Percentiles rank a stretch among this genome's conserved stretches.
These are phyloP conservation scores for Colletotrichum sp. DNA, from an alignment of 2,329 filamentous ascomycete species.

Conservation along the genomic window DNA sequence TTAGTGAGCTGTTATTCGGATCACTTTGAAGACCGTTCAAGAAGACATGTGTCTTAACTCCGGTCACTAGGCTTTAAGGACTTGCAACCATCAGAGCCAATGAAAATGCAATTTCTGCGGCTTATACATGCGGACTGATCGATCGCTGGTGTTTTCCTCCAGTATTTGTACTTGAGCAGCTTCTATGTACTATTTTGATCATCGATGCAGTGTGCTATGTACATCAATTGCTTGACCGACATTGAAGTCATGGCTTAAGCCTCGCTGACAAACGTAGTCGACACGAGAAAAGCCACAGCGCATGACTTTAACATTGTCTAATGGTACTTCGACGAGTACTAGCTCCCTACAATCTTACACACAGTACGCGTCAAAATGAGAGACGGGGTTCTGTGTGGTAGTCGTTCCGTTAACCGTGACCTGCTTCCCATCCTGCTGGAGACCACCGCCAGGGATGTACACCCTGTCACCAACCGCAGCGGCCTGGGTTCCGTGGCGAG, in stretches of 20 bases:
- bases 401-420: neutral
- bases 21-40: neutral
- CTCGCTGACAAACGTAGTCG: neutral
- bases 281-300: neutral
- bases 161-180: neutral
- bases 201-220: neutral
- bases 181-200: neutral
- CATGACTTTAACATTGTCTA: neutral
- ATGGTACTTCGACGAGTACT: neutral
- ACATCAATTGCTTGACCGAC: neutral
- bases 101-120: neutral
- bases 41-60: neutral
- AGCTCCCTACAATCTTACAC: neutral
- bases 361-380: neutral
- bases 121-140: neutral
- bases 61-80: neutral
- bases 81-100: neutral
- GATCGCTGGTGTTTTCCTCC: neutral
- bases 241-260: neutral
- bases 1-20: neutral
- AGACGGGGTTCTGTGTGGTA: neutral
- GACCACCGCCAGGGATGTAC: neutral
- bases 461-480: neutral
- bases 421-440: neutral
- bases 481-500: neutral